phyloP scores from a whole-genome alignment of 1,139 yeast species.

The Yamadazyma atlantica region DNA sequence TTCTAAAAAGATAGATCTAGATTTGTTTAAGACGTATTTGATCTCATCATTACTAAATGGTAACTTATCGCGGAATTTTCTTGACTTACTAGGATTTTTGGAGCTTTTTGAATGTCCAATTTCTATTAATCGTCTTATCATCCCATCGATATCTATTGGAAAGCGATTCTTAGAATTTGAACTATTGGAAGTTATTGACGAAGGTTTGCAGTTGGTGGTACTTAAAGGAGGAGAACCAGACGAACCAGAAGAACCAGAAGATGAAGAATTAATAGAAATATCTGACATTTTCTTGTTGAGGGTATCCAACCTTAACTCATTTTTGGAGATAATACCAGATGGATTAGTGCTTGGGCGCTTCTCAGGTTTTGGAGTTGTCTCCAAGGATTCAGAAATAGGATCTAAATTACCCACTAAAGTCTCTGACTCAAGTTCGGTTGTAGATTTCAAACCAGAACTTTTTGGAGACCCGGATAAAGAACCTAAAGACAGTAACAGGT shows the following conservation, averaged over 20 bases:
- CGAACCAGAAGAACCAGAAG: slow-evolving; percentile 8
- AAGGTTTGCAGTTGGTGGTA: background rate
- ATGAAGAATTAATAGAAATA: slow-evolving; percentile 6
- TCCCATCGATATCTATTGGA: slow-evolving; percentile 51
- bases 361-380: slow-evolving; percentile 37
- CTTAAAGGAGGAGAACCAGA: slow-evolving; percentile 7
- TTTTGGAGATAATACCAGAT: slow-evolving; percentile 3
- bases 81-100: slow-evolving; percentile 21
- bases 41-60: slow-evolving; percentile 54
- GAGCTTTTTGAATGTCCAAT: slow-evolving; percentile 30
- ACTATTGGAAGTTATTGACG: background rate
- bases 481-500: slow-evolving; percentile 39
- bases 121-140: slow-evolving; percentile 54
- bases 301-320: slow-evolving; percentile 5
- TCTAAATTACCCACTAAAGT: slow-evolving; percentile 29
- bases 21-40: slow-evolving; percentile 61
- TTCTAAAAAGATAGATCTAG: slow-evolving; percentile 66
- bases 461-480: slow-evolving; percentile 13
- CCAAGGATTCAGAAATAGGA: slow-evolving; percentile 44
- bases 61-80: slow-evolving; percentile 40
- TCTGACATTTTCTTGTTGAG: slow-evolving; percentile 7
- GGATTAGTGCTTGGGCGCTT: background rate
- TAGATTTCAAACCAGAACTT: slow-evolving; percentile 2
- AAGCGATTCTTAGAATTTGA: slow-evolving; percentile 18
- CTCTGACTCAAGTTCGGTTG: slow-evolving; percentile 12